These are phyloP conservation scores for Yarrowia bubula DNA, from an alignment of 805 yeast species.

Conservation along the genomic window DNA sequence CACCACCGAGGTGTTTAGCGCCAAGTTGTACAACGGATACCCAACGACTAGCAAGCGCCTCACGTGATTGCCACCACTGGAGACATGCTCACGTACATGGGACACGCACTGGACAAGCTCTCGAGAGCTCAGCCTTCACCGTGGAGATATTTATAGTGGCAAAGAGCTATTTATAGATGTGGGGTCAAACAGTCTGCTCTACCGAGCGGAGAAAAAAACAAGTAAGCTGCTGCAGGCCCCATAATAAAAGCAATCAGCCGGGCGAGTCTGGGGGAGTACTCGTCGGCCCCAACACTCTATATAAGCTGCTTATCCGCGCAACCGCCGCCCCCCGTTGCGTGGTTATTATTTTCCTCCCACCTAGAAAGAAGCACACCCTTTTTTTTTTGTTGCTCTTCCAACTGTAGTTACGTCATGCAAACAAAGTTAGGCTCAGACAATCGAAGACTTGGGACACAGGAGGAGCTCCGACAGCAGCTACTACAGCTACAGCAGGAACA, in stretches of 20 bases:
- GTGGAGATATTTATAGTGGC: constrained; percentile 11
- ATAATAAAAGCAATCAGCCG: too few relatives aligned
- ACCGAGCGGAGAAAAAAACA: too few relatives aligned
- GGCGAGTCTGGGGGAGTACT: too few relatives aligned
- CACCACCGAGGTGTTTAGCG: not conserved
- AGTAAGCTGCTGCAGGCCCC: not conserved
- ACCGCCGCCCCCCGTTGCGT: not conserved
- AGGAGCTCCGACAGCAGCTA: not conserved
- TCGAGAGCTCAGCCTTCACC: not conserved
- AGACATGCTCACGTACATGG: not conserved
- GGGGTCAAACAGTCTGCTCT: not conserved
- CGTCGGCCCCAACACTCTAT: too few relatives aligned
- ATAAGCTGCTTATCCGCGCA: not conserved
- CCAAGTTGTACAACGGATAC: not conserved
- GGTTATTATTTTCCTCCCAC: not conserved
- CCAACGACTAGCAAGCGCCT: not conserved
- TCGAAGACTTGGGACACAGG: constrained; percentile 11
- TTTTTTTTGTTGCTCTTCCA: constrained; percentile 1
- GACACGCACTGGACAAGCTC: not conserved
- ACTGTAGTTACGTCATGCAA: constrained; percentile 18
- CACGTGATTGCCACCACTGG: not conserved
- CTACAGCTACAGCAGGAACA: not conserved
- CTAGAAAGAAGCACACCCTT: not conserved
- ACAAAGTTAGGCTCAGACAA: constrained; percentile 21
- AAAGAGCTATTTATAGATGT: constrained; percentile 6